phyloP scores from a whole-genome alignment of 2,329 filamentous ascomycete species.

The Alternaria longipes region DNA sequence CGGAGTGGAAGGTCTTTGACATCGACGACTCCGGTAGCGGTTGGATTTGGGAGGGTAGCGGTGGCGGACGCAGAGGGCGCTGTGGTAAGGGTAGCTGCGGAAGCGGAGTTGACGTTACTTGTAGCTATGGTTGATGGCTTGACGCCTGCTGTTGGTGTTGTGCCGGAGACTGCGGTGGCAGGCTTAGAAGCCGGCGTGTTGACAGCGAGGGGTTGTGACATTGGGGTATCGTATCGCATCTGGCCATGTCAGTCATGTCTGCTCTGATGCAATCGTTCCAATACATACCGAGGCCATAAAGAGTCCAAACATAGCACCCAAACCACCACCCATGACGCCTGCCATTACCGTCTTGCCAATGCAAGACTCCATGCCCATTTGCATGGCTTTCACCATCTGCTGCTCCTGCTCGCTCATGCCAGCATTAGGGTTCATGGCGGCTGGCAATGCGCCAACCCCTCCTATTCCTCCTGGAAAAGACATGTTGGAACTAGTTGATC shows the following conservation, averaged over 20 bases:
- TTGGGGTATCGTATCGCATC: conserved; percentile 98
- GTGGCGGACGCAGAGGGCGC: conserved; percentile 67
- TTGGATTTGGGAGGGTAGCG: conserved; percentile 60
- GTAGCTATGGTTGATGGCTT: conserved; percentile 15
- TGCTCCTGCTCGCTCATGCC: conserved; percentile 57
- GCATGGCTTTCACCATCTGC: conserved; percentile 69
- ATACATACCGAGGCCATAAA: conserved; percentile 93
- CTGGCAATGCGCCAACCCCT: conserved; percentile 34
- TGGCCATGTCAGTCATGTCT: conserved; percentile 48
- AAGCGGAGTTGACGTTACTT: conserved; percentile 10
- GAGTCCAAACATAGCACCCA: conserved; percentile 92
- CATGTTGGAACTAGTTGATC: conserved; percentile 27
- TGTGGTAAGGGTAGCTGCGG: conserved; percentile 9
- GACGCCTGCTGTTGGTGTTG: conserved; percentile 12
- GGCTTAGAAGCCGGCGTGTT: conserved; percentile 39
- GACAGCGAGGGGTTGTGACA: conserved; percentile 59
- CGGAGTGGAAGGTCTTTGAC: conserved; percentile 76
- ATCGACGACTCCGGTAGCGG: conserved; percentile 54
- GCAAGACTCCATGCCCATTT: conserved; percentile 90
- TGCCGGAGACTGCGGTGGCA: conserved; percentile 55
- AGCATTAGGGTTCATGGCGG: conserved; percentile 45
- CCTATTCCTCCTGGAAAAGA: conserved; percentile 43
- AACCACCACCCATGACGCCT: conserved; percentile 90
- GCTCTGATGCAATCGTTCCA: neutral
- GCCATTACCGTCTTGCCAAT: conserved; percentile 87